phyloP scores from a whole-genome alignment of 805 yeast species.

The Tetrapisispora taiwanensis region DNA sequence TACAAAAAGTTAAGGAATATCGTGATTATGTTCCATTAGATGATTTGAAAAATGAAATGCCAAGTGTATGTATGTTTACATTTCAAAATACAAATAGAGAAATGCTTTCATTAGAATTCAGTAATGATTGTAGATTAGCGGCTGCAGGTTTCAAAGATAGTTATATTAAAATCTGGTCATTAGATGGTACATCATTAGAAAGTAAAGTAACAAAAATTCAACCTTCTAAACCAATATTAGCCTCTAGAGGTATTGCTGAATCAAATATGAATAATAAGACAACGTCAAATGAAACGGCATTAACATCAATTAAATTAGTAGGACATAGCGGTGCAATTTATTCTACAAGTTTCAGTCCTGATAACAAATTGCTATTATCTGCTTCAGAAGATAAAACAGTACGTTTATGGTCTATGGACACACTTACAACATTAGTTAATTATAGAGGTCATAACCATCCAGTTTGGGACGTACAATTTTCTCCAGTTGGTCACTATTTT shows the following conservation, averaged over 20 bases:
- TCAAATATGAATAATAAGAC: constrained; percentile 19
- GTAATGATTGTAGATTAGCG: constrained; percentile 73
- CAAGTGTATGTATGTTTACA: constrained; percentile 95
- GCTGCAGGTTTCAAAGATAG: constrained; percentile 96
- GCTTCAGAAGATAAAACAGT: constrained; percentile 89
- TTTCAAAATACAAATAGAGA: constrained; percentile 91
- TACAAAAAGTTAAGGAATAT: constrained; percentile 71
- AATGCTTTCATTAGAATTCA: constrained; percentile 77
- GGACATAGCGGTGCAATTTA: constrained; percentile 96
- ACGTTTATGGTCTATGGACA: constrained; percentile 87
- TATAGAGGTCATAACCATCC: constrained; percentile 96
- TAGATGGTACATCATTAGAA: constrained; percentile 79
- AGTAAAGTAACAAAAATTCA: constrained; percentile 33
- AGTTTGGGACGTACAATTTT: constrained; percentile 92
- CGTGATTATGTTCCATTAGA: constrained; percentile 63
- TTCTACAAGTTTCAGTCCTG: constrained; percentile 85
- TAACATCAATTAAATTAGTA: constrained; percentile 35
- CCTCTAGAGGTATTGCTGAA: constrained; percentile 16
- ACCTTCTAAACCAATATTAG: constrained; percentile 18
- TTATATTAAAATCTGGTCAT: constrained; percentile 81
- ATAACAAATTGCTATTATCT: constrained; percentile 67
- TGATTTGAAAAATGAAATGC: constrained; percentile 66
- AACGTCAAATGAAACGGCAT: constrained; percentile 30
- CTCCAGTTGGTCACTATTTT: constrained; percentile 94
- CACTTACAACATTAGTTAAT: constrained; percentile 80